These are phyloP conservation scores for Chlorella sp. DNA, from an alignment of 139 green algal species.

Conservation along the genomic window DNA sequence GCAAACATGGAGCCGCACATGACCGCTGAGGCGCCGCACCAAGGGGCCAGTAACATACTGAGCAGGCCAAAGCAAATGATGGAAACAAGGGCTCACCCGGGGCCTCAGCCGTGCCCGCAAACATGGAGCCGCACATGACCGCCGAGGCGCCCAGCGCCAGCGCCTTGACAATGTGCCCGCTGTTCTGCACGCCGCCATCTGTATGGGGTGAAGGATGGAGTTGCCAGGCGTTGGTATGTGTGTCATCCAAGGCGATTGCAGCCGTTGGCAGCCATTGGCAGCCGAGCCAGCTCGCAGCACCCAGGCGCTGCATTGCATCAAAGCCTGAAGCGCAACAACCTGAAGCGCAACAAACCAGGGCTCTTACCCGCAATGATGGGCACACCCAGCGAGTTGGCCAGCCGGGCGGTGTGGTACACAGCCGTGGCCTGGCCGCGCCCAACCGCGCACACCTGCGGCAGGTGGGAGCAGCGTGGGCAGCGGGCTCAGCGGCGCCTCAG, in stretches of 20 bases:
- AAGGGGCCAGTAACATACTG: too few relatives aligned
- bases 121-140: conserved; percentile 97
- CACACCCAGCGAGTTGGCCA: conserved; percentile 72
- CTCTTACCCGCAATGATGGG: conserved; percentile 80
- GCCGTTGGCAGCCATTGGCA: too few relatives aligned
- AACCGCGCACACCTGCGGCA: conserved; percentile 94
- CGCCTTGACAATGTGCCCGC: conserved; percentile 95
- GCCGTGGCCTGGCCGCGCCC: conserved; percentile 96
- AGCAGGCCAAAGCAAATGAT: too few relatives aligned
- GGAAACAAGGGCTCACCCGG: conserved; percentile 54
- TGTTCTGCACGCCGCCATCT: conserved; percentile 97
- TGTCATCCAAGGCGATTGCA: too few relatives aligned
- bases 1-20: conserved; percentile 98
- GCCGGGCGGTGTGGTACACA: conserved; percentile 86
- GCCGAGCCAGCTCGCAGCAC: too few relatives aligned
- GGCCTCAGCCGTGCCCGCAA: conserved; percentile 94
- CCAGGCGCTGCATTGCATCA: too few relatives aligned
- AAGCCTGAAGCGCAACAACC: too few relatives aligned
- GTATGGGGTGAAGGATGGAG: background rate
- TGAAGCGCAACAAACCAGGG: too few relatives aligned
- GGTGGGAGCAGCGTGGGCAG: too few relatives aligned
- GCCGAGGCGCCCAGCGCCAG: conserved; percentile 91
- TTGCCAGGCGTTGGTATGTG: too few relatives aligned
- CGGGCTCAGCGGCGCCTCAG: too few relatives aligned
- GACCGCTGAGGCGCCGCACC: too few relatives aligned